Evolutionary conservation across 2,329 filamentous ascomycete species (phyloP).

Genomic region (Emericellopsis cladophorae): DNA sequence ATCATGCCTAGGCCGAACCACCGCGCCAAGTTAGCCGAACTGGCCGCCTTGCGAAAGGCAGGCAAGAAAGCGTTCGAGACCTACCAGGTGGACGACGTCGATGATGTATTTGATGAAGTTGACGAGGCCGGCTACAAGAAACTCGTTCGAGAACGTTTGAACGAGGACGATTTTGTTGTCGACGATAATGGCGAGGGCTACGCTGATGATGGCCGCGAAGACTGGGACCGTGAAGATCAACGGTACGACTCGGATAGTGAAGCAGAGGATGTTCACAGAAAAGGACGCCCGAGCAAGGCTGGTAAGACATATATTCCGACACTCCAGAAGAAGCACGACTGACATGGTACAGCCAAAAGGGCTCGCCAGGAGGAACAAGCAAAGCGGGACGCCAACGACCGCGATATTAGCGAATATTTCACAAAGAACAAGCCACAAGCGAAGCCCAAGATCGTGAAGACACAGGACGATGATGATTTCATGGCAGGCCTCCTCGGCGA

Average conservation of each 20-base stretch:
- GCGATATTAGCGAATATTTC: conserved; percentile 91
- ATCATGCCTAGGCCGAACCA: conserved; percentile 23
- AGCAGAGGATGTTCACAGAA: conserved; percentile 18
- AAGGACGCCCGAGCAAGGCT: conserved; percentile 36
- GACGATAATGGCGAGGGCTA: conserved; percentile 98
- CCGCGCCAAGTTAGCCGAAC: conserved; percentile 55
- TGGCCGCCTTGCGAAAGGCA: conserved; percentile 70
- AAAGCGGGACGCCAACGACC: conserved; percentile 75
- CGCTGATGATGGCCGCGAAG: conserved; percentile 89
- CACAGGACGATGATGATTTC: conserved; percentile 81
- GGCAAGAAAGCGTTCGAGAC: conserved; percentile 84
- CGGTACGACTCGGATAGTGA: conserved; percentile 67
- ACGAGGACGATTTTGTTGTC: conserved; percentile 95
- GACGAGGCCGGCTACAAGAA: conserved; percentile 97
- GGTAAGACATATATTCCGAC: conserved; percentile 21
- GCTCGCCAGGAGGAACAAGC: conserved; percentile 80
- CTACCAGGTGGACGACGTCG: conserved; percentile 77
- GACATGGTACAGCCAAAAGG: conserved; percentile 52
- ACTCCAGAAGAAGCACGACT: not conserved
- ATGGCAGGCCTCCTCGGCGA: conserved; percentile 74
- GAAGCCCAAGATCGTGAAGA: conserved; percentile 73
- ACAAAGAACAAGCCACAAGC: conserved; percentile 55
- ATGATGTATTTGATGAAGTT: conserved; percentile 86
- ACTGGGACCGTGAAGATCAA: conserved; percentile 63
- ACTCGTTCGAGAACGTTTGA: conserved; percentile 75